Evolutionary conservation across 2,329 filamentous ascomycete genomes (phyloP).

Genomic region (Arthrobotrys megalospora): DNA sequence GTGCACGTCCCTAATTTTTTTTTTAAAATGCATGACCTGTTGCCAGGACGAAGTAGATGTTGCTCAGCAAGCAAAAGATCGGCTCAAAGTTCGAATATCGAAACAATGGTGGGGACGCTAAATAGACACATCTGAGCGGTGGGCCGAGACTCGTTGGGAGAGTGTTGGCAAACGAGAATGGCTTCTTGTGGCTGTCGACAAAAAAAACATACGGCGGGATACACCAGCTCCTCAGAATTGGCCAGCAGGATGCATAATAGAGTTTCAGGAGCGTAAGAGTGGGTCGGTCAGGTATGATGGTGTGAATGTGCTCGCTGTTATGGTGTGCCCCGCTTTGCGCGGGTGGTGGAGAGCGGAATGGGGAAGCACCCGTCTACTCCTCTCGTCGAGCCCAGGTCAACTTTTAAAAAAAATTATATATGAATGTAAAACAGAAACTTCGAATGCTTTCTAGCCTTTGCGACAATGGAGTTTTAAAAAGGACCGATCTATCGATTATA

Average conservation of each 20-base stretch:
- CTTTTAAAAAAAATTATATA: not conserved
- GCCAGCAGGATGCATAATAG: constrained; percentile 27
- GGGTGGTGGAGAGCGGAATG: constrained; percentile 40
- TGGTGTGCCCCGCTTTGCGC: constrained; percentile 29
- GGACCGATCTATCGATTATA: not conserved
- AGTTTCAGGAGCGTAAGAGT: constrained; percentile 44
- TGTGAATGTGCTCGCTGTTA: constrained; percentile 22
- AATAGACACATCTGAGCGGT: constrained; percentile 14
- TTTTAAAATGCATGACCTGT: constrained; percentile 18
- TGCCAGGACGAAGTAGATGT: not conserved
- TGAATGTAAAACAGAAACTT: constrained; percentile 9
- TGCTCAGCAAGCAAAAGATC: not conserved
- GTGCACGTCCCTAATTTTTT: constrained; percentile 4
- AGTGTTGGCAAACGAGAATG: not conserved
- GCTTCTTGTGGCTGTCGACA: not conserved
- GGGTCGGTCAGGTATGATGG: constrained; percentile 13
- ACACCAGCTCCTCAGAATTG: constrained; percentile 11
- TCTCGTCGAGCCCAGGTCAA: not conserved
- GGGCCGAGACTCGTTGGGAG: constrained; percentile 7
- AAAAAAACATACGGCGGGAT: constrained; percentile 7
- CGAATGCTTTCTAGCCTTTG: not conserved
- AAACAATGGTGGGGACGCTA: constrained; percentile 9
- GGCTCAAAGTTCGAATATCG: constrained; percentile 14
- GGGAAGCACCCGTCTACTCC: not conserved
- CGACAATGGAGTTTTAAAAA: not conserved